A percentile compares a stretch with the other conserved stretches of the same genome.
Evolutionary conservation across 2,329 filamentous ascomycete species (phyloP).

Genomic region (Neopestalotiopsis sp.): DNA sequence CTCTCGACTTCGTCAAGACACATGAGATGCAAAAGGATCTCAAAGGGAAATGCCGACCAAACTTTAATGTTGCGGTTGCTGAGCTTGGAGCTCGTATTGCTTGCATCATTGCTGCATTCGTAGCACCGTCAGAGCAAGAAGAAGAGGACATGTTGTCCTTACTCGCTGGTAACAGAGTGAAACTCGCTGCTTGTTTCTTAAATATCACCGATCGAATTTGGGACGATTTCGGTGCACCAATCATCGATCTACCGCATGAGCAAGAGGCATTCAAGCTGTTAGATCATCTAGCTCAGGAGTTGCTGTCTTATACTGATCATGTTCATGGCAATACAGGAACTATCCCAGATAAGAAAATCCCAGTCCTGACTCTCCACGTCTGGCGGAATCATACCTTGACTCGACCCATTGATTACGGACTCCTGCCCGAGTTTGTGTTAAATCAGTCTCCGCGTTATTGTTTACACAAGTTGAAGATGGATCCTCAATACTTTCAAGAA

Average conservation of each 20-base stretch:
- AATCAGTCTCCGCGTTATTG: neutral
- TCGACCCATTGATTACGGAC: neutral
- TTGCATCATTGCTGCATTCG: neutral
- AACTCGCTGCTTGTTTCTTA: neutral
- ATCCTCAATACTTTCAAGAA: neutral
- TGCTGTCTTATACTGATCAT: neutral
- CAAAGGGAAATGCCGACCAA: neutral
- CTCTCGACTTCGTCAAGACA: neutral
- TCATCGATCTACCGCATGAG: neutral
- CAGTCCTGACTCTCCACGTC: neutral
- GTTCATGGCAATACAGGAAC: neutral
- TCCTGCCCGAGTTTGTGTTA: neutral
- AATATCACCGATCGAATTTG: neutral
- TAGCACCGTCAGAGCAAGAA: too few species aligned
- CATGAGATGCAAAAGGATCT: neutral
- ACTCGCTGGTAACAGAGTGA: neutral
- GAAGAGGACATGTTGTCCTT: too few species aligned
- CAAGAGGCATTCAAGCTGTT: neutral
- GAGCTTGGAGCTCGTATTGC: neutral
- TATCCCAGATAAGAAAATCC: neutral
- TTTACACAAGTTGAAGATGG: neutral
- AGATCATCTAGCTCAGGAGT: neutral
- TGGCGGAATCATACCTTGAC: neutral
- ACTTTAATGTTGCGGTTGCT: neutral
- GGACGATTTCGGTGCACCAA: neutral